Evolutionary conservation across 2,329 filamentous ascomycete species (phyloP), one percentile per base, ranked within the genome.

Genomic region (Exophiala aquamarina): DNA sequence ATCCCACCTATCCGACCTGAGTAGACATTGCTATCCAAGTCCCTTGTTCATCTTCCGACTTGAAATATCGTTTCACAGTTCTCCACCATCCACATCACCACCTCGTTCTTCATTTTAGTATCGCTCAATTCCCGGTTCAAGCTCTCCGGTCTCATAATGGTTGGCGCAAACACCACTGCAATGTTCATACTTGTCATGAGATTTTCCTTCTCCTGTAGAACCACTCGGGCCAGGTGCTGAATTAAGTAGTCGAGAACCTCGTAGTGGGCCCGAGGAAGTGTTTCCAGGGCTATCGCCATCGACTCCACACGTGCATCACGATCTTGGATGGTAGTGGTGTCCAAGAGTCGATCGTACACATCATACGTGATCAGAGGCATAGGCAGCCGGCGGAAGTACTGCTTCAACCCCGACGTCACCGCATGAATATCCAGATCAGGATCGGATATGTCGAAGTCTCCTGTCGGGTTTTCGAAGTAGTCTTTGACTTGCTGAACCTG

Each of bases 121-220:
- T 98, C 93, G 21, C 85, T 92, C 83, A 98, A 94, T 68, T 98
- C 93, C 52, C 90, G 84, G 66, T 95, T 89, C 52, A 97, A 80
- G 61, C 86, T 92, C 63, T 84, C 78, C 47, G 94, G 90, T 59
- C 92, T 82, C 89, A 98, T 95, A 59, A 98, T 94, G 1, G 93
- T 98, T 6, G 93, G 93, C 7, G 93, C 93, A 65, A 98, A 98
- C 29, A 98, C 93, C 33, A 98, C 93, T 3, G 93, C 90, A 52
- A 97, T 73, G 64, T 98, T 98, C 70, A 94, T 88, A 47, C 92
- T 88, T 18, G 89, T 95, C 93, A 98, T 98, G 66, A 96, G 69
- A 63, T 97, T 97, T 65, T 94, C 87, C 31, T 79, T 79, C 64
- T 95, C 87, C 55, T 87, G 82, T 59, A 83, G 77, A 48, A 94